phyloP scores from a whole-genome alignment of 257 asterid species.

The Solanum sejunctum region DNA sequence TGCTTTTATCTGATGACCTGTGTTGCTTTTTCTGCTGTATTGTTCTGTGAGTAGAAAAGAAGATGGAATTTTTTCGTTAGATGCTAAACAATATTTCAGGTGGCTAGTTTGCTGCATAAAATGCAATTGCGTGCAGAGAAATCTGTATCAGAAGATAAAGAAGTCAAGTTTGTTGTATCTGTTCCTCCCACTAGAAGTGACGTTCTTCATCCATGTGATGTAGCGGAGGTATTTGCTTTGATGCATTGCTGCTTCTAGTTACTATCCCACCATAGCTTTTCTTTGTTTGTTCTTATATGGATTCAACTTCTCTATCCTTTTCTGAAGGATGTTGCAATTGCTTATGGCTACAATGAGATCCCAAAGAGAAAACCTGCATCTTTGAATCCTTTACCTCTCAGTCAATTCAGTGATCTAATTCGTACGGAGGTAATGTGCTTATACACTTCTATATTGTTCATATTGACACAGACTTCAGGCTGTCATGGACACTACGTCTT shows the following conservation, averaged over 20 bases:
- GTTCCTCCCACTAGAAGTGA: constrained; percentile 96
- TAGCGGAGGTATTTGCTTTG: constrained; percentile 63
- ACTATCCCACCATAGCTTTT: background rate
- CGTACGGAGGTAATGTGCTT: constrained; percentile 51
- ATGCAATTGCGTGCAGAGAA: constrained; percentile 70
- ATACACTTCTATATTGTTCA: constrained; percentile 1
- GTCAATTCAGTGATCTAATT: constrained; percentile 70
- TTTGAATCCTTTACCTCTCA: constrained; percentile 54
- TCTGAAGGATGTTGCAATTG: constrained; percentile 83
- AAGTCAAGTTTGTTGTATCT: constrained; percentile 42
- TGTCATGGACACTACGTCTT: background rate
- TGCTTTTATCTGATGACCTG: background rate
- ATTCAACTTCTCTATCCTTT: background rate
- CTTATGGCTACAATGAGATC: constrained; percentile 77
- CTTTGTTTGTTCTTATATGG: background rate
- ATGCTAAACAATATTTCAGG: constrained; percentile 29
- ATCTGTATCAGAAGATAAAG: constrained; percentile 33
- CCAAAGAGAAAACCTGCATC: constrained; percentile 68
- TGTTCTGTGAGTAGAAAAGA: background rate
- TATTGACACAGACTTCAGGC: background rate
- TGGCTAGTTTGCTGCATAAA: constrained; percentile 47
- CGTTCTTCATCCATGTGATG: constrained; percentile 94
- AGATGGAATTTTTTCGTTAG: background rate
- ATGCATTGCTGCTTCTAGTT: background rate
- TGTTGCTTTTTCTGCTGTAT: background rate